phyloP scores from a whole-genome alignment of 257 asterid genomes.

The Penstemon barbatus region DNA sequence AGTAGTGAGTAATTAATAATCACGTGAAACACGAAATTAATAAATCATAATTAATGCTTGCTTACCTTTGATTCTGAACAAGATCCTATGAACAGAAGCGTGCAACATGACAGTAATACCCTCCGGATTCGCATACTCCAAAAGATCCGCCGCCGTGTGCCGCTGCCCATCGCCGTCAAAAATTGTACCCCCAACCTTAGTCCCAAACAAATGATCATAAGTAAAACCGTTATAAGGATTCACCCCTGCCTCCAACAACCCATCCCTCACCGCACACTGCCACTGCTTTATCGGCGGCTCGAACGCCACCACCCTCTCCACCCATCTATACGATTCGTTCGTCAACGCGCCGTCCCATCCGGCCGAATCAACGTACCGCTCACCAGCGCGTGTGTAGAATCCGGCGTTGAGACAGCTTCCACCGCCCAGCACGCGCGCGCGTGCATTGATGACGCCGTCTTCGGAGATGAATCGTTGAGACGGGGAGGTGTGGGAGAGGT shows the following conservation, averaged over 20 bases:
- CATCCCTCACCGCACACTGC: conserved; percentile 73
- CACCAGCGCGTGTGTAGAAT: conserved; percentile 63
- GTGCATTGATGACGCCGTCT: conserved; percentile 70
- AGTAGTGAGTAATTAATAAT: too few species aligned
- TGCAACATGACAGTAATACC: conserved; percentile 56
- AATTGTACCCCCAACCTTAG: conserved; percentile 78
- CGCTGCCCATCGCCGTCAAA: conserved; percentile 55
- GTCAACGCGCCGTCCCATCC: conserved; percentile 62
- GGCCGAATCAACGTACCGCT: conserved; percentile 32
- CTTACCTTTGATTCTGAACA: conserved; percentile 55
- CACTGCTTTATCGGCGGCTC: conserved; percentile 58
- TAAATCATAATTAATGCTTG: background rate
- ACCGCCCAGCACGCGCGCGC: conserved; percentile 73
- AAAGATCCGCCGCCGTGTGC: conserved; percentile 84
- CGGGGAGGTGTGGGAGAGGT: conserved; percentile 58
- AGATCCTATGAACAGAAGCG: conserved; percentile 65
- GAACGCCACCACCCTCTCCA: conserved; percentile 69
- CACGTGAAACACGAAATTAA: background rate
- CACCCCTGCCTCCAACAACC: conserved; percentile 60
- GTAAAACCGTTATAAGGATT: conserved; percentile 68
- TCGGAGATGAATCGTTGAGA: conserved; percentile 80
- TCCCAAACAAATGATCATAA: conserved; percentile 67
- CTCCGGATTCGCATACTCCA: conserved; percentile 60
- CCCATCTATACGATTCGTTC: conserved; percentile 68
- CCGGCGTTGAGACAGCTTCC: conserved; percentile 79